Conservation (phyloP, 1,139 yeast genomes). For the Geotrichum phurueaensis region DNA sequence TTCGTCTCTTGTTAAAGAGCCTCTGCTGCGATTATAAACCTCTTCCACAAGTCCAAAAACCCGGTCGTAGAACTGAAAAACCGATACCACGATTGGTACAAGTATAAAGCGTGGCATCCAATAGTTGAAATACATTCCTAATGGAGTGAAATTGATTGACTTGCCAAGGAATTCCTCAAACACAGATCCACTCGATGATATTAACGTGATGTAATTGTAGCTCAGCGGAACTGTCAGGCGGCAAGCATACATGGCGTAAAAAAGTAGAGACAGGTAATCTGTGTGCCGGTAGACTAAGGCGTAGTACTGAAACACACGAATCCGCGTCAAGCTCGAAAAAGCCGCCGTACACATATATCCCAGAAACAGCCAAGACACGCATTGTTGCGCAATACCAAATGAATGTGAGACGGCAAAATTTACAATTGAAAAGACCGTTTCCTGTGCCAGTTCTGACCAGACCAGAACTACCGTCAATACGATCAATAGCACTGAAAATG, state of each 20-base stretch:
- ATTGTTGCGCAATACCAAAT: conserved; percentile 34
- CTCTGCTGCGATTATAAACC: conserved; percentile 47
- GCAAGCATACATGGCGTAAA: conserved; percentile 75
- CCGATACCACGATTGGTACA: conserved; percentile 60
- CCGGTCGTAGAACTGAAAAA: conserved; percentile 62
- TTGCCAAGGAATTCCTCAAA: conserved; percentile 58
- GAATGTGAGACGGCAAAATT: conserved; percentile 41
- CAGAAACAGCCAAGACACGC: conserved; percentile 43
- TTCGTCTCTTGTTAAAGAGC: conserved; percentile 46
- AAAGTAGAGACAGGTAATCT: conserved; percentile 67
- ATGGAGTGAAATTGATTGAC: conserved; percentile 67
- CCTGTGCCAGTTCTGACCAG: conserved; percentile 71
- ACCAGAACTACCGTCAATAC: conserved; percentile 50
- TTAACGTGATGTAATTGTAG: conserved; percentile 67
- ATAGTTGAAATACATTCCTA: conserved; percentile 66
- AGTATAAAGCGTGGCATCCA: conserved; percentile 69
- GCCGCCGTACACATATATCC: conserved; percentile 66
- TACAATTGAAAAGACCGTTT: conserved; percentile 57
- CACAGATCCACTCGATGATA: conserved; percentile 44
- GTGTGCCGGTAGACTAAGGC: conserved; percentile 62
- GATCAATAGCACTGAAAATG: conserved; percentile 39
- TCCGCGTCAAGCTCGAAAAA: conserved; percentile 57
- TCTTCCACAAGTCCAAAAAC: conserved; percentile 38
- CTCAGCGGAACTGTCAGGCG: conserved; percentile 80
- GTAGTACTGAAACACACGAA: conserved; percentile 68